Conservation (phyloP, 2,329 filamentous ascomycete genomes). For the Curvularia hawaiiensis region DNA sequence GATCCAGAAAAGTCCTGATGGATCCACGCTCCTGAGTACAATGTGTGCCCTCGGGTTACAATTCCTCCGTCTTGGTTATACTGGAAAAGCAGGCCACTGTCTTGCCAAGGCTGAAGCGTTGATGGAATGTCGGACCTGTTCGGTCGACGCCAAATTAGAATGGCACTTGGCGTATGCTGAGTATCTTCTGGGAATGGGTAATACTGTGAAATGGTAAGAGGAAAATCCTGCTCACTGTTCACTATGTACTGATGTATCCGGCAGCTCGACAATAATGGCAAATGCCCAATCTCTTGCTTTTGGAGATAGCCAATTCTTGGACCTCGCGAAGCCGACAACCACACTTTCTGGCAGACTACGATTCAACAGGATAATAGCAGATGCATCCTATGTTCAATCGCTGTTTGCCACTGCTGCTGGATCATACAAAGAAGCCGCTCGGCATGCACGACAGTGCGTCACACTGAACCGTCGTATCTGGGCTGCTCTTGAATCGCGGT, state of each 20-base stretch:
- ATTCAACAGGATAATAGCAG: slow-evolving; percentile 60
- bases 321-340: slow-evolving; percentile 37
- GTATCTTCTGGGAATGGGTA: slow-evolving; percentile 71
- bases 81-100: slow-evolving; percentile 60
- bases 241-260: slow-evolving; percentile 17
- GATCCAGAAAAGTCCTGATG: slow-evolving; percentile 46
- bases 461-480: slow-evolving; percentile 57
- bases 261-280: slow-evolving; percentile 37
- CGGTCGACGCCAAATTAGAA: slow-evolving; percentile 55
- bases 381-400: slow-evolving; percentile 69
- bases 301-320: slow-evolving; percentile 35
- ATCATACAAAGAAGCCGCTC: slow-evolving; percentile 52
- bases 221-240: neutral
- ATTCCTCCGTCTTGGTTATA: slow-evolving; percentile 65
- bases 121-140: slow-evolving; percentile 47
- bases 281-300: slow-evolving; percentile 37
- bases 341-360: slow-evolving; percentile 43
- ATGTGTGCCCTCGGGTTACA: slow-evolving; percentile 58
- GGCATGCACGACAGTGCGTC: slow-evolving; percentile 56
- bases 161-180: slow-evolving; percentile 77
- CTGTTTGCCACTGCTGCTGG: slow-evolving; percentile 65
- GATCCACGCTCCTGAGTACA: slow-evolving; percentile 49
- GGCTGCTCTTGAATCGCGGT: slow-evolving; percentile 56
- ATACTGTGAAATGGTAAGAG: slow-evolving; percentile 62
- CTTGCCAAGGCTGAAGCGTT: slow-evolving; percentile 65